Evolutionary conservation across 2,329 filamentous ascomycete species (phyloP).

Genomic region (Ceratocystiopsis minuta): DNA sequence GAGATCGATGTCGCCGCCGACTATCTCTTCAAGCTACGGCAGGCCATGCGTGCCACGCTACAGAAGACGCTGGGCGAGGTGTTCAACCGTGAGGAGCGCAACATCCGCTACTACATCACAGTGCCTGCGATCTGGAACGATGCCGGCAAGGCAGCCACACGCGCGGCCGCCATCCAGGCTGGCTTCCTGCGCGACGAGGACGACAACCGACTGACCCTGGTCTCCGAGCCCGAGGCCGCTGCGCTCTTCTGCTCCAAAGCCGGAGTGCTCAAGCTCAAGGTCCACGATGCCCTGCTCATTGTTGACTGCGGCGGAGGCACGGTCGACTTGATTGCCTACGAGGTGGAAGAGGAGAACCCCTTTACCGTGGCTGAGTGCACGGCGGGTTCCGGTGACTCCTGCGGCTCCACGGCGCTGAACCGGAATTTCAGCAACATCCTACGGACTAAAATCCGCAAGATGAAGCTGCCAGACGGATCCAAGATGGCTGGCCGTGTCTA

Average conservation of each 20-base stretch:
- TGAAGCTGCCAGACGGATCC: constrained; percentile 94
- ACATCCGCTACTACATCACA: constrained; percentile 93
- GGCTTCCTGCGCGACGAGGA: constrained; percentile 95
- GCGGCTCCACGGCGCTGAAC: constrained; percentile 94
- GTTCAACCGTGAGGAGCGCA: constrained; percentile 93
- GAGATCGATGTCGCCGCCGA: constrained; percentile 99
- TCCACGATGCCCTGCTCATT: constrained; percentile 96
- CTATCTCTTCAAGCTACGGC: constrained; percentile 93
- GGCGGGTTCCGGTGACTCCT: constrained; percentile 90
- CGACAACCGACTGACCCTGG: constrained; percentile 83
- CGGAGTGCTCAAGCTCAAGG: constrained; percentile 84
- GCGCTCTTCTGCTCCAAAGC: constrained; percentile 97
- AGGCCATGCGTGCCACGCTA: constrained; percentile 88
- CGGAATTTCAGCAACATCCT: constrained; percentile 97
- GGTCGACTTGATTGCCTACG: constrained; percentile 96
- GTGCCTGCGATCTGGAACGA: constrained; percentile 99
- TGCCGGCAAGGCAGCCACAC: constrained; percentile 89
- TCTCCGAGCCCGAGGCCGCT: constrained; percentile 92
- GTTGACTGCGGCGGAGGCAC: constrained; percentile 97
- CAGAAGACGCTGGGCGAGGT: constrained; percentile 96
- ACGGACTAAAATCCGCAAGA: constrained; percentile 93
- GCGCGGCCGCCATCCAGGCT: constrained; percentile 89
- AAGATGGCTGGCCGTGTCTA: constrained; percentile 97
- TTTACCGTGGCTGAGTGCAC: constrained; percentile 97
- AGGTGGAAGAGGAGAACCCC: constrained; percentile 92